Evolutionary conservation across 768 basidiomycete genomes (phyloP), one percentile per base, ranked within the genome.

Genomic region (Suillus subluteus): DNA sequence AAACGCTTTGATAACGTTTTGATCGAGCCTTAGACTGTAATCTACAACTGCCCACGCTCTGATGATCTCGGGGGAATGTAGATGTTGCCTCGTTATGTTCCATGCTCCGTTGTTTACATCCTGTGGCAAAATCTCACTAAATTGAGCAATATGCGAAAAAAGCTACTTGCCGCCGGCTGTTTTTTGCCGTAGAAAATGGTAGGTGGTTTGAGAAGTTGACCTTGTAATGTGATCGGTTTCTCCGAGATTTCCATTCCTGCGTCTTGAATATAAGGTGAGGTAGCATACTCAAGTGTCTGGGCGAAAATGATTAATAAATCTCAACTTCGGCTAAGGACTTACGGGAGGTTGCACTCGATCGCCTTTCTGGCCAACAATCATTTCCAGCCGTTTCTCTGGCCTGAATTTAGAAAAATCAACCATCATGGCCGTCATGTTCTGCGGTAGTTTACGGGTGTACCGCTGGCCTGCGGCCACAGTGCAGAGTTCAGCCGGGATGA

Each of bases 401-500:
- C 73, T 82, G 67, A 83, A 76, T 0, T 83, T 83, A 0, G 87
- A 79, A 62, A 88, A 88, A 6, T 77, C 78, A 0, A 88, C 82
- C 69, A 86, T 83, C 1, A 74, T 74, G 8, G 74, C 74, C 61
- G 68, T 80, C 43, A 74, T 65, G 67, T 81, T 74, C 1, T 79
- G 79, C 0, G 82, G 82, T 3, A 88, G 66, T 67, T 78, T 82
- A 62, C 80, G 78, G 65, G 73, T 84, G 70, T 80, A 88, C 3
- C 87, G 70, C 65, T 90, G 88, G 4, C 85, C 82, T 0, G 80
- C 78, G 6, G 80, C 68, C 16, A 90, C 67, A 0, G 70, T 38
- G 65, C 85, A 87, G 0, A 86, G 66, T 65, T 90, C 87, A 0
- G 83, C 78, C 0, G 88, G 88, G 8, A 82, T 70, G 38, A 88